Evolutionary conservation across 1,284 basidiomycete species (phyloP).

Genomic region (Irpex sp.): DNA sequence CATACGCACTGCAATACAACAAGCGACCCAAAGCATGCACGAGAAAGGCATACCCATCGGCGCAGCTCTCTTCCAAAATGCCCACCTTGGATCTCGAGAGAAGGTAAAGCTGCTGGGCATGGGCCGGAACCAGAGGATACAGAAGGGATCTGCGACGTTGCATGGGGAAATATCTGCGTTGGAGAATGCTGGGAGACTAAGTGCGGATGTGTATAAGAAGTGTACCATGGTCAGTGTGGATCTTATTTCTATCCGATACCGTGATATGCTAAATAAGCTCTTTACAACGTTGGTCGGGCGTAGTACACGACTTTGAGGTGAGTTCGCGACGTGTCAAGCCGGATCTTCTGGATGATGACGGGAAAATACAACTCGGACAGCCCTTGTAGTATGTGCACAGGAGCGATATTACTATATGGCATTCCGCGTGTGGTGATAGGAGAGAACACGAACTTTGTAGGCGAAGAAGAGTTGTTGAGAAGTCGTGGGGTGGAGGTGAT

Average conservation of each 20-base stretch:
- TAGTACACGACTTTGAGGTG: constrained; percentile 52
- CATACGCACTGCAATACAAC: constrained; percentile 32
- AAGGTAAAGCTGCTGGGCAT: constrained; percentile 37
- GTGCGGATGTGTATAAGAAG: constrained; percentile 38
- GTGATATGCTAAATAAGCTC: not conserved
- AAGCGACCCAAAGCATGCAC: constrained; percentile 39
- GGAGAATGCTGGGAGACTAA: constrained; percentile 45
- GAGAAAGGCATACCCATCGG: constrained; percentile 63
- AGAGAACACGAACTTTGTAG: constrained; percentile 50
- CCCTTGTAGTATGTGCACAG: constrained; percentile 63
- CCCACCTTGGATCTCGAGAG: not conserved
- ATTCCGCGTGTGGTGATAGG: constrained; percentile 61
- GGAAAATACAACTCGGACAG: constrained; percentile 22
- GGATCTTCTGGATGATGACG: not conserved
- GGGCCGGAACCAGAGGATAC: constrained; percentile 52
- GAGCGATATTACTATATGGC: constrained; percentile 54
- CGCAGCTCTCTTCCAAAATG: constrained; percentile 38
- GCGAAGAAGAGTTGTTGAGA: constrained; percentile 45
- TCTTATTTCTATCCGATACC: not conserved
- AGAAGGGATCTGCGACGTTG: constrained; percentile 48
- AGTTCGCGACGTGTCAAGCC: not conserved
- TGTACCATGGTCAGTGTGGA: constrained; percentile 41
- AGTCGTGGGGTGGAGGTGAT: constrained; percentile 50
- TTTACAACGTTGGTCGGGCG: not conserved
- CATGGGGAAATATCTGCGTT: constrained; percentile 56